Percentiles rank a stretch among this genome's conserved stretches.
phyloP scores from a whole-genome alignment of 306 rosid species.

The Prunus mira region DNA sequence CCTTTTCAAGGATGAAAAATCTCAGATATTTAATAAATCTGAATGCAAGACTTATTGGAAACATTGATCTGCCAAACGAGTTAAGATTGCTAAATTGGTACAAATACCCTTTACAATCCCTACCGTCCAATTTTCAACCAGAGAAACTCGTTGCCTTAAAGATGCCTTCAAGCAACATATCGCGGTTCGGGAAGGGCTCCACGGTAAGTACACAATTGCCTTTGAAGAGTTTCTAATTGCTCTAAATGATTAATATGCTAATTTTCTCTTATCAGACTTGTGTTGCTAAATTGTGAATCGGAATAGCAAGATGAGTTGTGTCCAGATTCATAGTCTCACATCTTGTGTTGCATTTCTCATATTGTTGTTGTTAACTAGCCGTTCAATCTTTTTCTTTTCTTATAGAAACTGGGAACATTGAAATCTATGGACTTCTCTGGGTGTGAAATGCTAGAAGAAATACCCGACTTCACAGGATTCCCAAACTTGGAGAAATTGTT shows the following conservation, averaged over 20 bases:
- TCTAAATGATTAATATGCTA: no score
- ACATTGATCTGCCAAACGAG: slow-evolving; percentile 31
- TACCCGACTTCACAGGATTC: neutral
- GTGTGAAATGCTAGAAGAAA: neutral
- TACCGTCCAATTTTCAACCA: slow-evolving; percentile 37
- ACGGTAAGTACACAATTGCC: neutral
- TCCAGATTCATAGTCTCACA: no score
- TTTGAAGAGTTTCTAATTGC: no score
- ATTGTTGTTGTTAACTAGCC: neutral
- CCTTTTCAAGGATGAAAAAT: slow-evolving; percentile 24
- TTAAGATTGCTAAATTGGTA: slow-evolving; percentile 43
- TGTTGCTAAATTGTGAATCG: no score
- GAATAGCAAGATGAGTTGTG: no score
- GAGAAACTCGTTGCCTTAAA: slow-evolving; percentile 29
- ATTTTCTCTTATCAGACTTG: no score
- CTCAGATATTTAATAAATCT: slow-evolving; percentile 34
- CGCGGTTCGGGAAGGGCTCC: slow-evolving; percentile 7
- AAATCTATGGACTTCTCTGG: slow-evolving; percentile 2
- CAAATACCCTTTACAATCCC: slow-evolving; percentile 25
- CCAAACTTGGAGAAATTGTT: no score
- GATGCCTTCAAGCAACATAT: slow-evolving; percentile 32
- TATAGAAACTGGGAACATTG: neutral
- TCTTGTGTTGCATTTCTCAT: neutral
- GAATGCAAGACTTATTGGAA: slow-evolving; percentile 26
- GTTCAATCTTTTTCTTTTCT: neutral